Evolutionary conservation across 177 flowering plant genomes (phyloP).

Genomic region (Vitis hybrid): DNA sequence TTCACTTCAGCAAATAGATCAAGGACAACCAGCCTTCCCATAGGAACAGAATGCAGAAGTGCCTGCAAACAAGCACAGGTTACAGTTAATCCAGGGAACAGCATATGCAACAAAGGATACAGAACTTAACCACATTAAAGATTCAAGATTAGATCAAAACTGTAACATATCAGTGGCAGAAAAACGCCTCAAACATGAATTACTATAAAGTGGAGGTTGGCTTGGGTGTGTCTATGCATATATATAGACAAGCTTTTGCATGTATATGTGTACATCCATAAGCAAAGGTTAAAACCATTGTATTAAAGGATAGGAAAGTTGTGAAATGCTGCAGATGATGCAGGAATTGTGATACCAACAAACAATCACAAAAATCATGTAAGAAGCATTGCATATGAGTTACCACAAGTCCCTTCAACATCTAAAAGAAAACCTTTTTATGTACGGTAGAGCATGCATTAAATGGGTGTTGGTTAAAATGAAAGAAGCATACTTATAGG

Average conservation of each 20-base stretch:
- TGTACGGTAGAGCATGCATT: background rate
- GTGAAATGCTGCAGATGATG: too few species aligned
- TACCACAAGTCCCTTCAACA: background rate
- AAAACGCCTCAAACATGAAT: background rate
- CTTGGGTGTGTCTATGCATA: background rate
- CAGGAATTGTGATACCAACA: too few species aligned
- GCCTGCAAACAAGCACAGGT: slow-evolving; percentile 46
- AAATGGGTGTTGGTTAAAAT: background rate
- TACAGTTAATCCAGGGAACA: slow-evolving; percentile 1
- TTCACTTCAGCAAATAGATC: slow-evolving; percentile 88
- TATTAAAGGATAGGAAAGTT: too few species aligned
- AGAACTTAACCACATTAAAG: background rate
- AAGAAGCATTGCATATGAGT: background rate
- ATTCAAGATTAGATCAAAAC: background rate
- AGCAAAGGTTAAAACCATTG: too few species aligned
- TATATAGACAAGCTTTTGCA: too few species aligned
- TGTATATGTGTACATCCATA: too few species aligned
- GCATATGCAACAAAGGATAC: background rate
- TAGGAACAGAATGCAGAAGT: slow-evolving; percentile 78
- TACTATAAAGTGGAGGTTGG: background rate
- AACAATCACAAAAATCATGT: too few species aligned
- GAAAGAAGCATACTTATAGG: background rate
- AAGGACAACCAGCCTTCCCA: slow-evolving; percentile 73
- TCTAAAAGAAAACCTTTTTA: background rate
- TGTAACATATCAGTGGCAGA: background rate